Evolutionary conservation across 1,139 yeast genomes (phyloP).

Genomic region (Magnusiomyces magnusii): DNA sequence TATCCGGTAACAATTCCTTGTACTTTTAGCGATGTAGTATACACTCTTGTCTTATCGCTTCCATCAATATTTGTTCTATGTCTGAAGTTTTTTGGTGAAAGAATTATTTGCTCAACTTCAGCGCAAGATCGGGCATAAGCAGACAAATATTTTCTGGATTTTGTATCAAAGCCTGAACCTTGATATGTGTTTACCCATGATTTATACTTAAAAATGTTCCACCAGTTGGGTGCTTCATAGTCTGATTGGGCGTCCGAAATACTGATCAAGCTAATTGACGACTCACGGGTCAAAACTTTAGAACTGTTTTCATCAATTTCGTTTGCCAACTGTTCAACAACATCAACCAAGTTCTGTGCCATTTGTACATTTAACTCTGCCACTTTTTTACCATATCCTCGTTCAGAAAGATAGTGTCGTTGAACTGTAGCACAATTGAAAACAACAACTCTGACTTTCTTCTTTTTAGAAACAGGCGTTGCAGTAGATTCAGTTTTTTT

Average conservation of each 20-base stretch:
- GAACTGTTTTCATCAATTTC: neutral
- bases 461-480: neutral
- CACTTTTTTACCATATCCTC: neutral
- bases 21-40: slow-evolving; percentile 7
- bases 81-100: slow-evolving; percentile 3
- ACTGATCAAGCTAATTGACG: slow-evolving; percentile 17
- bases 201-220: slow-evolving; percentile 19
- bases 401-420: slow-evolving; percentile 6
- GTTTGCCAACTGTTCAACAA: slow-evolving; percentile 7
- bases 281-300: neutral
- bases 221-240: slow-evolving; percentile 19
- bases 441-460: slow-evolving; percentile 14
- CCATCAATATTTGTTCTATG: neutral
- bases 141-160: slow-evolving; percentile 18
- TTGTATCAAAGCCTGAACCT: slow-evolving; percentile 3
- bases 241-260: slow-evolving; percentile 20
- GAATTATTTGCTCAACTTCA: slow-evolving; percentile 16
- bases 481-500: too few species aligned
- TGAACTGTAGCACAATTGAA: slow-evolving; percentile 21
- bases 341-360: slow-evolving; percentile 16
- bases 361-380: slow-evolving; percentile 14
- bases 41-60: neutral
- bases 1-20: slow-evolving; percentile 29
- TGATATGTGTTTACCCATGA: slow-evolving; percentile 11
- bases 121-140: slow-evolving; percentile 24